Evolutionary conservation across 306 rosid species (phyloP), one percentile per base, ranked within the genome.

Genomic region (Carpinus fangiana): DNA sequence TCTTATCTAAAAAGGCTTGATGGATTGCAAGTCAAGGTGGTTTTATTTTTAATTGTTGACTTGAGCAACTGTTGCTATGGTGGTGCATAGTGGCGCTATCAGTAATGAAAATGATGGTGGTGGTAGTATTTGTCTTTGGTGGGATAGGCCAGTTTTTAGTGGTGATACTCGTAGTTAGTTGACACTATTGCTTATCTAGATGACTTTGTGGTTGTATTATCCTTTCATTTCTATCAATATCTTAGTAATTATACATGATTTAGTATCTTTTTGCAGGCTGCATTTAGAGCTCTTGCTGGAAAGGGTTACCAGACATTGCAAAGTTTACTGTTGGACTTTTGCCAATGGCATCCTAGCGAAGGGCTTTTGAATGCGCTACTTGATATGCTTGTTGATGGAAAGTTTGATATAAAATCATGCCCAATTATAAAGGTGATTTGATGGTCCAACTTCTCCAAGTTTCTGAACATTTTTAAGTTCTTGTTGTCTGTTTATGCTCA

Each of bases 351-450:
- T 88, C 85, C 93, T 72, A 91, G 97, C 76, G 93, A 87, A 85
- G 89, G 85, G 53, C 91, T 95, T 82, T 76, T 95, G 83, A 91
- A 80, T 86, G 92, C 77, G 16, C 82, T 95, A 84, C 98, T 95
- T 45, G 94, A 93, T 82, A 92, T 95, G 98, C 98, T 95, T 79
- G 91, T 91, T 78, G 98, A 95, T 85, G 98, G 98, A 81, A 92
- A 77, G 81, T 95, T 92, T 84, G 97, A 95, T 67, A 71, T 84
- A 56, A 91, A 90, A 85, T 86, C 68, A 78, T 80, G 89, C 80
- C 91, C 98, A 69, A 85, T 86, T 79, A 92, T 95, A 83, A 93
- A 95, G 98, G 98, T 95, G 79, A 83, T 69, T 62, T 46, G 53
- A 83, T 72, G 71, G 65, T 80, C 79, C 81, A 81, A 64, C 54